These are phyloP conservation scores for Colletotrichum plurivorum DNA, from an alignment of 2,329 filamentous ascomycete species.

Conservation along the genomic window DNA sequence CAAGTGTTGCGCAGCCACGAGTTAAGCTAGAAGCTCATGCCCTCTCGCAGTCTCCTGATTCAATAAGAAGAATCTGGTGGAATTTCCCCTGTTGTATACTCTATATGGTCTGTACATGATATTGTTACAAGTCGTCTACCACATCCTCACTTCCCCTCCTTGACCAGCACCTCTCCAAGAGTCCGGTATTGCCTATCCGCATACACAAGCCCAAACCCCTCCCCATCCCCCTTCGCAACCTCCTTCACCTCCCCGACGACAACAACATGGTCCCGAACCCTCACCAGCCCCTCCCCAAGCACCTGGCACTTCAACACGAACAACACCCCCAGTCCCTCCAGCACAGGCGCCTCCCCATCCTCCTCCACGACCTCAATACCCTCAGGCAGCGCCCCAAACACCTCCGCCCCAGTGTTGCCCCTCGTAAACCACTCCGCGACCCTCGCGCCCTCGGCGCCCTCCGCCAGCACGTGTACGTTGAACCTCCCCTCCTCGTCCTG, in stretches of 20 bases:
- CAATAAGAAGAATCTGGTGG: not conserved
- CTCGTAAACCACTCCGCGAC: conserved; percentile 67
- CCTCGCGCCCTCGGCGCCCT: conserved; percentile 60
- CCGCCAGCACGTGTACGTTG: conserved; percentile 69
- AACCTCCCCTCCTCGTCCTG: conserved; percentile 57
- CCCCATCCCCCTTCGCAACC: conserved; percentile 51
- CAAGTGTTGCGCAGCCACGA: too few relatives aligned
- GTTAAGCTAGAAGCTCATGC: too few relatives aligned
- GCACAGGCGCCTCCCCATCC: conserved; percentile 53
- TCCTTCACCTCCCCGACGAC: conserved; percentile 66
- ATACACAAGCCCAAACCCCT: conserved; percentile 63
- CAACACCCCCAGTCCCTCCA: conserved; percentile 67
- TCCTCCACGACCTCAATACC: conserved; percentile 39
- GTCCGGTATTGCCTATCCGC: conserved; percentile 64
- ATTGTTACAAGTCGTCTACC: conserved; percentile 2
- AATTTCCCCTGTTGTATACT: conserved; percentile 21
- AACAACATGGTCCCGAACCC: conserved; percentile 66
- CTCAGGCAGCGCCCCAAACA: conserved; percentile 54
- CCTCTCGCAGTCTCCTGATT: not conserved
- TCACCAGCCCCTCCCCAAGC: conserved; percentile 60
- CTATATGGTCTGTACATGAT: conserved; percentile 29
- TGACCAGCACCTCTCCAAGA: conserved; percentile 53
- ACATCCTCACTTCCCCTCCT: conserved; percentile 7
- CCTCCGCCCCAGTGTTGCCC: conserved; percentile 58
- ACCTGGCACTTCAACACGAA: conserved; percentile 62